These are phyloP conservation scores for Zygotorulaspora chibaensis DNA, from an alignment of 805 yeast genomes.

Conservation along the genomic window DNA sequence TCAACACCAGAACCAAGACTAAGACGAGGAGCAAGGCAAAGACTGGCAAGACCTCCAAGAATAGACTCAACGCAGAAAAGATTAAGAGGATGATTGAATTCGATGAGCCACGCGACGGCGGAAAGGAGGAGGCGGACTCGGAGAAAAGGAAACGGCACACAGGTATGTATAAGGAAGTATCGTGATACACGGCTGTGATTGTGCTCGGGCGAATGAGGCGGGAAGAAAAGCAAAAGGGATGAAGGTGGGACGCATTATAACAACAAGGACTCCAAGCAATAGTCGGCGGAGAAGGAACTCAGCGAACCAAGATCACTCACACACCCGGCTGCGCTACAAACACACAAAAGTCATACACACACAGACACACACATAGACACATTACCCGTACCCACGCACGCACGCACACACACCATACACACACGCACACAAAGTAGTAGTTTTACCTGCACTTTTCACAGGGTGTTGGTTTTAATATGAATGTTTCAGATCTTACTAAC, in stretches of 20 bases:
- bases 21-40: not conserved
- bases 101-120: conserved; percentile 7
- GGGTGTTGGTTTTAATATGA: conserved; percentile 12
- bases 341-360: too few species aligned
- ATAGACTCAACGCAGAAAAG: conserved; percentile 9
- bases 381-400: too few species aligned
- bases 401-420: not conserved
- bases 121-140: not conserved
- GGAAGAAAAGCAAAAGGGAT: not conserved
- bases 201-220: not conserved
- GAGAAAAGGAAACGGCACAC: not conserved
- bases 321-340: not conserved
- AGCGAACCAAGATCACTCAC: not conserved
- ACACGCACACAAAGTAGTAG: not conserved
- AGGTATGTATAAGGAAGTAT: not conserved
- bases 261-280: too few species aligned
- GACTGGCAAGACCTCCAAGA: conserved; percentile 1
- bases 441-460: not conserved
- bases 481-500: conserved; percentile 23
- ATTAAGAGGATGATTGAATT: conserved; percentile 16
- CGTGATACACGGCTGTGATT: too few species aligned
- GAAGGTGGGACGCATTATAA: too few species aligned
- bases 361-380: too few species aligned
- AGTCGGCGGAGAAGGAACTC: not conserved
- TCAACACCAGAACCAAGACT: conserved; percentile 1